Base-by-base conservation (phyloP, 2,329 filamentous ascomycete genomes). In the Aureobasidium sp. region DNA sequence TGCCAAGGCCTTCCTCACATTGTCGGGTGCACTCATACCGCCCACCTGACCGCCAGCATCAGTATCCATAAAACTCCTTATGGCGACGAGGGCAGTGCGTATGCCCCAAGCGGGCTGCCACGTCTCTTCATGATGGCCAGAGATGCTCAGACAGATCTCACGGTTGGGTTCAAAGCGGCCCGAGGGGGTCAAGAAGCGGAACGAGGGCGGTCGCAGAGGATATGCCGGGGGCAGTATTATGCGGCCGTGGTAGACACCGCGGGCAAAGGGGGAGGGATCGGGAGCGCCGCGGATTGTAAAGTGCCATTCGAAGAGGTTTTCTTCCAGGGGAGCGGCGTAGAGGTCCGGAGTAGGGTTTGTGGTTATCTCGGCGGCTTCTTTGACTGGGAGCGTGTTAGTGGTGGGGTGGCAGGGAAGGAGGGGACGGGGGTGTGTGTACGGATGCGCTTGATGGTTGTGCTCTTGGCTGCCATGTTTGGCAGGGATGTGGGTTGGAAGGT, bases 21-120 rank as follows among this genome's bases (percentile, higher is more conserved):
- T 80, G 19, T 87, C 85, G 27, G 78, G 83, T 3, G 87, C 87
- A 65, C 96, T 92, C 67, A 97, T 79, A 0, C 94, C 94, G 13
- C 94, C 94, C 1, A 99, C 78, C 77, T 97, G 94, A 0, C 94
- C 94, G 67, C 83, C 84, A 9, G 89, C 85, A 66, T 93, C 89
- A 3, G 88, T 92, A 72, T 95, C 91, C 91, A 99, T 97, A 74
- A 96, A 96, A 67, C 84, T 88, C 59, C 94, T 78, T 51, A 97
- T 84, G 6, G 84, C 85, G 4, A 84, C 79, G 60, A 99, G 77
- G 17, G 94, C 93, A 4, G 94, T 97, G 62, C 94, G 82, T 10
- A 99, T 87, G 0, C 94, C 94, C 94, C 94, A 99, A 0, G 94
- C 94, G 0, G 94, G 94, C 80, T 96, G 93, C 94, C 94, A 99